phyloP scores from a whole-genome alignment of 345 rosid species.

The Turnera subulata region DNA sequence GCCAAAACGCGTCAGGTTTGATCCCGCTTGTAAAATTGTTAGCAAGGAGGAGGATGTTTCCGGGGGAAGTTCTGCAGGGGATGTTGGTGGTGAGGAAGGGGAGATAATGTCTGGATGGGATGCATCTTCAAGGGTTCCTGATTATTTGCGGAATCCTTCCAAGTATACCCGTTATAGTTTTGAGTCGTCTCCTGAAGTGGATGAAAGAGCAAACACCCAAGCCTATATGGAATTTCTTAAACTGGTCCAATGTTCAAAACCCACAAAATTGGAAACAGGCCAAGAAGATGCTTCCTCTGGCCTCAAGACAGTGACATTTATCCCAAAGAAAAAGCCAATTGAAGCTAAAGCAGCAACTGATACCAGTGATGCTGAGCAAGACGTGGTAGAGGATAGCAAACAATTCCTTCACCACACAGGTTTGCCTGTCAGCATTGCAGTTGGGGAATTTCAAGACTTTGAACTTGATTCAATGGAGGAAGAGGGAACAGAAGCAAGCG shows the following conservation, averaged over 20 bases:
- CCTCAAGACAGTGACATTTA: slow-evolving; percentile 46
- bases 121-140: slow-evolving; percentile 41
- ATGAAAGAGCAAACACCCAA: slow-evolving; percentile 59
- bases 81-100: slow-evolving; percentile 16
- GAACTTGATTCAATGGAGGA: slow-evolving; percentile 35
- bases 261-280: slow-evolving; percentile 24
- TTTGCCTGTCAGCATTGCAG: slow-evolving; percentile 39
- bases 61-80: too few relatives aligned
- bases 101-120: slow-evolving; percentile 13
- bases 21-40: slow-evolving; percentile 27
- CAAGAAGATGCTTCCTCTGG: slow-evolving; percentile 29
- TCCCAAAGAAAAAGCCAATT: slow-evolving; percentile 48
- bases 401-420: slow-evolving; percentile 12
- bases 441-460: slow-evolving; percentile 30
- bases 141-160: slow-evolving; percentile 72
- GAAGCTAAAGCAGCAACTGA: slow-evolving; percentile 19
- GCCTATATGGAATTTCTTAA: slow-evolving; percentile 62
- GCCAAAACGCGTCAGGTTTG: slow-evolving; percentile 62
- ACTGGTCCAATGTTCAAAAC: slow-evolving; percentile 29
- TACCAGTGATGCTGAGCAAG: slow-evolving; percentile 23
- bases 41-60: slow-evolving; percentile 27
- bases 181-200: slow-evolving; percentile 42
- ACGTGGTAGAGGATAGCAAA: slow-evolving; percentile 10
- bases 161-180: slow-evolving; percentile 69
- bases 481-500: slow-evolving; percentile 1